A percentile compares a stretch with the other conserved stretches of the same genome.
Evolutionary conservation across 2,329 filamentous ascomycete genomes (phyloP).

Genomic region (Paraconiothyrium brasiliense): DNA sequence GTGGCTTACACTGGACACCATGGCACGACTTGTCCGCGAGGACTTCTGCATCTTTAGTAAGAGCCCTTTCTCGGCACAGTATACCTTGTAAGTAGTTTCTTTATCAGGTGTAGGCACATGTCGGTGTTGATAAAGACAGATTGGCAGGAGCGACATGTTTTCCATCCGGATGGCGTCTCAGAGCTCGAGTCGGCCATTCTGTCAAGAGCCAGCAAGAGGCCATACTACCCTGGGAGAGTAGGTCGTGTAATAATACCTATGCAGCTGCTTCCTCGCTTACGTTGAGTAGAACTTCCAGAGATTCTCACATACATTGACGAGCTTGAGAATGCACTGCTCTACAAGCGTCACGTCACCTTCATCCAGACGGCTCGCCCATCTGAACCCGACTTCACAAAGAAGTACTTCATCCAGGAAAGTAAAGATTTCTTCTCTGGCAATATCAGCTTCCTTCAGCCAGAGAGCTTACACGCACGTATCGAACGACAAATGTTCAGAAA

Average conservation of each 20-base stretch:
- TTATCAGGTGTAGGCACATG: neutral
- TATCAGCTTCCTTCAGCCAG: conserved; percentile 35
- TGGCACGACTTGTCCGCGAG: conserved; percentile 61
- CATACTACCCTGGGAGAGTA: conserved; percentile 61
- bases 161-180: conserved; percentile 62
- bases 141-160: conserved; percentile 63
- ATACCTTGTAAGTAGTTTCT: conserved; percentile 53
- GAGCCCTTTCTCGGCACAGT: conserved; percentile 55
- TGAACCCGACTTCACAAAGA: conserved; percentile 49
- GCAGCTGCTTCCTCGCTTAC: conserved; percentile 18
- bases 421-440: conserved; percentile 45
- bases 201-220: conserved; percentile 59
- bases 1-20: conserved; percentile 32
- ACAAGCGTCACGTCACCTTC: conserved; percentile 62
- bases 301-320: conserved; percentile 57
- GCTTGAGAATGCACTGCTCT: conserved; percentile 52
- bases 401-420: conserved; percentile 57
- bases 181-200: conserved; percentile 59
- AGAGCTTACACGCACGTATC: conserved; percentile 58
- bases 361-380: conserved; percentile 56
- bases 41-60: conserved; percentile 61
- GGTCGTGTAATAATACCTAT: conserved; percentile 55
- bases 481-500: conserved; percentile 62
- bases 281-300: conserved; percentile 23
- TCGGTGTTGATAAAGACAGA: conserved; percentile 36